Percentiles rank a stretch among this genome's conserved stretches.
phyloP scores from a whole-genome alignment of 2,329 filamentous ascomycete species.

The Cordyceps cicadae region DNA sequence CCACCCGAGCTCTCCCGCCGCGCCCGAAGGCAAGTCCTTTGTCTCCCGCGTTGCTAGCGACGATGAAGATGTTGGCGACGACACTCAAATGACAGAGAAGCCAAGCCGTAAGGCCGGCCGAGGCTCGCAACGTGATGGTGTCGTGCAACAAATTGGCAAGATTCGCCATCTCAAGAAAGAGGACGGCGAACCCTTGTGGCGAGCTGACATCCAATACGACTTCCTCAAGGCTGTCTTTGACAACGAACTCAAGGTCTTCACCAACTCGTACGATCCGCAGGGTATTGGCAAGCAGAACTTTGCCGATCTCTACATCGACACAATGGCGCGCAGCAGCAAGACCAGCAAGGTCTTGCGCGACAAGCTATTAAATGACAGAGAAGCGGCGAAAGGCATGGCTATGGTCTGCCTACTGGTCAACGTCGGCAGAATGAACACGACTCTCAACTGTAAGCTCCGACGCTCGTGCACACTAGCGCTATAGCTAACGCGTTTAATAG shows the following conservation, averaged over 20 bases:
- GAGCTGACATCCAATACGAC: conserved; percentile 81
- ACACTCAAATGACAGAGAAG: conserved; percentile 36
- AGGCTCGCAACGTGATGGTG: conserved; percentile 26
- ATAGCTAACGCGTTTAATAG: conserved; percentile 56
- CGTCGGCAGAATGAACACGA: conserved; percentile 97
- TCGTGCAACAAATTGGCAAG: conserved; percentile 48
- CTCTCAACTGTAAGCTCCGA: conserved; percentile 71
- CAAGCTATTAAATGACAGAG: conserved; percentile 85
- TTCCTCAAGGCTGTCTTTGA: conserved; percentile 76
- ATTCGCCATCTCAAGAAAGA: conserved; percentile 82
- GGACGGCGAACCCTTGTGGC: conserved; percentile 79
- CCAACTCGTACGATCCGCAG: conserved; percentile 71
- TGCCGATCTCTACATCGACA: conserved; percentile 94
- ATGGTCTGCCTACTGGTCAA: conserved; percentile 99
- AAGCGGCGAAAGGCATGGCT: conserved; percentile 93
- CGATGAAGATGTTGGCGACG: conserved; percentile 36
- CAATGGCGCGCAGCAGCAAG: conserved; percentile 97
- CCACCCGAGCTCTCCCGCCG: conserved; percentile 36
- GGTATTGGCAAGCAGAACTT: conserved; percentile 63
- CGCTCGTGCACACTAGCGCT: background rate
- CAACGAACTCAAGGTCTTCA: conserved; percentile 68
- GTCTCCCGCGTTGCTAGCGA: conserved; percentile 36
- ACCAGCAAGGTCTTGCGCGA: conserved; percentile 98
- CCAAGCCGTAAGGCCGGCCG: conserved; percentile 27
- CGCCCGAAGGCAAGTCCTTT: conserved; percentile 37